phyloP scores from a whole-genome alignment of 805 yeast species.

The Ascoidea asiatica region DNA sequence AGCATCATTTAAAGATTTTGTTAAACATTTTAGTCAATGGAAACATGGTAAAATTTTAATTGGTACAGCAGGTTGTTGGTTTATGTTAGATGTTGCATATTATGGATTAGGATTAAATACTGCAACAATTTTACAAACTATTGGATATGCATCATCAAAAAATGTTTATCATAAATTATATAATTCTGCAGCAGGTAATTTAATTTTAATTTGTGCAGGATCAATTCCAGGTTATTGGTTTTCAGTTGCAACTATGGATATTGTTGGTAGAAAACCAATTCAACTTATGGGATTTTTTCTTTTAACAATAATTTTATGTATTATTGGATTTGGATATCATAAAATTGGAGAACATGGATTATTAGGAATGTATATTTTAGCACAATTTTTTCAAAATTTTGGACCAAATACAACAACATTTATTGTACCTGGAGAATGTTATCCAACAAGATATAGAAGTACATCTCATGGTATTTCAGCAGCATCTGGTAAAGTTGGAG shows the following conservation, averaged over 20 bases:
- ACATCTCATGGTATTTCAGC: conserved; percentile 94
- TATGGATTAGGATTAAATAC: conserved; percentile 82
- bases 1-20: conserved; percentile 70
- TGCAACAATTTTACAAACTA: conserved; percentile 64
- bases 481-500: conserved; percentile 86
- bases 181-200: conserved; percentile 81
- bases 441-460: conserved; percentile 92
- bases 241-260: conserved; percentile 68
- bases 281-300: conserved; percentile 66
- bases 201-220: conserved; percentile 90
- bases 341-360: conserved; percentile 52
- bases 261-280: conserved; percentile 72
- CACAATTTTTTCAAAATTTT: conserved; percentile 82
- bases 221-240: conserved; percentile 91
- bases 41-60: conserved; percentile 69
- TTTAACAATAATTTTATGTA: conserved; percentile 60
- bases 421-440: conserved; percentile 82
- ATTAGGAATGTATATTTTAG: conserved; percentile 64
- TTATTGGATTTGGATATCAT: conserved; percentile 75
- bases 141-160: conserved; percentile 65
- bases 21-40: conserved; percentile 70
- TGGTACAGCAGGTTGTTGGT: conserved; percentile 92
- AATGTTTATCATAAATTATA: conserved; percentile 61
- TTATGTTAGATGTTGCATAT: conserved; percentile 78
- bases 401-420: conserved; percentile 93